Conservation (phyloP, 495 filamentous ascomycete genomes). For the Eremomyces bilateralis region DNA sequence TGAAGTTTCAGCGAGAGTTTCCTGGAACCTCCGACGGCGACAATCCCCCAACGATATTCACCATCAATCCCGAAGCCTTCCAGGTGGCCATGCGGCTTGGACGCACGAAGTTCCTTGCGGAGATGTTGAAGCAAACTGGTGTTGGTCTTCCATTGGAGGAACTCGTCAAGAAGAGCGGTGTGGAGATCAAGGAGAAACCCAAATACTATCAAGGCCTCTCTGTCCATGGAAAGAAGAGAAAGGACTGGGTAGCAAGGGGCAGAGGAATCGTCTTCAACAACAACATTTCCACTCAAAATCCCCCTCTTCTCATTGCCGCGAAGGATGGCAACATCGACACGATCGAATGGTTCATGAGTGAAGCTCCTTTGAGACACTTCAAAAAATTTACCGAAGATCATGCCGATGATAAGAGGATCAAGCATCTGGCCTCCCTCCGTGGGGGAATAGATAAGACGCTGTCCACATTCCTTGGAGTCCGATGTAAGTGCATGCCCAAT, state of each 20-base stretch:
- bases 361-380: conserved; percentile 38
- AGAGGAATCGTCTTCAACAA: conserved; percentile 14
- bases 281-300: conserved; percentile 18
- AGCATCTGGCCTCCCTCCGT: conserved; percentile 27
- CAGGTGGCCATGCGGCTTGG: conserved; percentile 24
- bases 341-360: conserved; percentile 49
- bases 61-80: conserved; percentile 11
- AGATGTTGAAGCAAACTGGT: conserved; percentile 31
- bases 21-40: conserved; percentile 5
- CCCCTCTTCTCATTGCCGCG: conserved; percentile 38
- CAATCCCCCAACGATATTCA: conserved; percentile 10
- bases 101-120: conserved; percentile 22
- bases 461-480: conserved; percentile 33
- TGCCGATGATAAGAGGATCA: conserved; percentile 30
- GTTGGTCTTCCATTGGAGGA: conserved; percentile 42
- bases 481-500: conserved; percentile 19
- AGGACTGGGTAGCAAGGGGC: conserved; percentile 36
- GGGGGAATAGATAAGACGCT: conserved; percentile 39
- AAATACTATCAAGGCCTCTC: conserved; percentile 49
- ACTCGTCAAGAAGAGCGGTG: conserved; percentile 34
- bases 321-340: conserved; percentile 31
- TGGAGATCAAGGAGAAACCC: conserved; percentile 34
- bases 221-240: conserved; percentile 48
- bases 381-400: conserved; percentile 36
- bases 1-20: conserved; percentile 12